Evolutionary conservation across 192 early-diverging fungal genomes (phyloP), one percentile per base, ranked within the genome.

Genomic region (Coemansia reversa): DNA sequence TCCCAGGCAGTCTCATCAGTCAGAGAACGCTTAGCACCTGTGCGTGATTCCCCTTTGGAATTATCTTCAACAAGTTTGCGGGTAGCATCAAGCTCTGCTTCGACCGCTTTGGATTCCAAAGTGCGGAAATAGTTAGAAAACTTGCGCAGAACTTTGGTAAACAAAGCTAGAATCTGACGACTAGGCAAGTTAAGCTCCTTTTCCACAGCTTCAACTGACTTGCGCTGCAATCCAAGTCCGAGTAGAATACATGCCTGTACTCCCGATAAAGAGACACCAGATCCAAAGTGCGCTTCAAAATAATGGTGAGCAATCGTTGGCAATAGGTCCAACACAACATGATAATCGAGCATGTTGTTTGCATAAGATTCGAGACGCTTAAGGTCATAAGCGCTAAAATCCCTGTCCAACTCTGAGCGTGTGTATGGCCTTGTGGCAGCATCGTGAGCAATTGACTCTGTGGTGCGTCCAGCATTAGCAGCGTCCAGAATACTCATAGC

Each of bases 291-390:
- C 22, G 83, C 81, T 51, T 84, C 82, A 79, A 96, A 98, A 84
- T 93, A 93, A 22, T 90, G 79, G 51, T 79, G 74, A 23, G 94
- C 87, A 56, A 99, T 84, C 5, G 82, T 80, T 9, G 94, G 96
- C 49, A 97, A 69, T 65, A 99, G 67, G 64, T 99, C 97, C 53
- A 98, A 58, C 51, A 99, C 93, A 2, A 97, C 93, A 79, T 99
- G 97, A 82, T 97, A 96, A 75, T 99, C 97, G 53, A 97, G 74
- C 75, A 99, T 78, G 73, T 97, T 96, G 80, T 96, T 94, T 8
- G 93, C 83, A 69, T 98, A 99, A n/a, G 89, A 90, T 47, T 96
- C 94, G 28, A 99, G 86, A 35, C 97, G 93, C 78, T 96, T 97
- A 63, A 99, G 76, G 69, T 99, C 97, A 67, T 91, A 94, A 20